These are phyloP conservation scores for Magnolia kwangsiensis DNA, from an alignment of 164 flowering plant species.

Conservation along the genomic window DNA sequence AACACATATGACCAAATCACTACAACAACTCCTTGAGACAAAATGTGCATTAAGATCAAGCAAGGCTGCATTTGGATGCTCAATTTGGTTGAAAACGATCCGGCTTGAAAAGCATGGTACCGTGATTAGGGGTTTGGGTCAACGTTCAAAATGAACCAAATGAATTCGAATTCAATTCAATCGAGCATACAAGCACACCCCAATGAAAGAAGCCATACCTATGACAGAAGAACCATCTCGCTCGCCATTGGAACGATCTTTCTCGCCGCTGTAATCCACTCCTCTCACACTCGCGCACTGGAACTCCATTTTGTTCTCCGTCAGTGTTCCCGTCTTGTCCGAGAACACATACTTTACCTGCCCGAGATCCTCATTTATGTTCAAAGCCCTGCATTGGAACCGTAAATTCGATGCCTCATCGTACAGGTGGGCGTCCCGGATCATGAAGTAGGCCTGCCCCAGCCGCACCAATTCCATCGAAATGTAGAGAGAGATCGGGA, in stretches of 20 bases:
- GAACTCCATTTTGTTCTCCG: slow-evolving; percentile 99
- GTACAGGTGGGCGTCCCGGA: slow-evolving; percentile 52
- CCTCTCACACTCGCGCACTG: slow-evolving; percentile 88
- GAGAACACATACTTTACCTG: slow-evolving; percentile 92
- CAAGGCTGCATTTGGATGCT: no score
- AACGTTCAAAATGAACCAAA: no score
- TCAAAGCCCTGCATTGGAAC: slow-evolving; percentile 94
- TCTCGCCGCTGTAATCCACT: slow-evolving; percentile 55
- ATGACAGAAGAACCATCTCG: slow-evolving; percentile 32
- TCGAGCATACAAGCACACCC: neutral
- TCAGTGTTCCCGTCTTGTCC: slow-evolving; percentile 96
- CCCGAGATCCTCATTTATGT: slow-evolving; percentile 97
- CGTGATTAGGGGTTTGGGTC: no score
- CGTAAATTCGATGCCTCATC: slow-evolving; percentile 73
- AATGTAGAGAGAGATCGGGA: slow-evolving; percentile 94
- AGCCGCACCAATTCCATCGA: slow-evolving; percentile 98
- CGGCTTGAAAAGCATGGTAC: no score
- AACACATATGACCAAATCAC: slow-evolving; percentile 3
- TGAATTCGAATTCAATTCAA: neutral
- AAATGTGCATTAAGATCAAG: neutral
- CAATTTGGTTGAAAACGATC: no score
- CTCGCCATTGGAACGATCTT: slow-evolving; percentile 26
- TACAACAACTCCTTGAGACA: neutral
- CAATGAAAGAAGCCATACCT: slow-evolving; percentile 39
- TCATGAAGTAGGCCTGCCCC: slow-evolving; percentile 98